Evolutionary conservation across 1,139 yeast genomes (phyloP), one percentile per base, ranked within the genome.

Genomic region (Suhomyces bolitotheri): DNA sequence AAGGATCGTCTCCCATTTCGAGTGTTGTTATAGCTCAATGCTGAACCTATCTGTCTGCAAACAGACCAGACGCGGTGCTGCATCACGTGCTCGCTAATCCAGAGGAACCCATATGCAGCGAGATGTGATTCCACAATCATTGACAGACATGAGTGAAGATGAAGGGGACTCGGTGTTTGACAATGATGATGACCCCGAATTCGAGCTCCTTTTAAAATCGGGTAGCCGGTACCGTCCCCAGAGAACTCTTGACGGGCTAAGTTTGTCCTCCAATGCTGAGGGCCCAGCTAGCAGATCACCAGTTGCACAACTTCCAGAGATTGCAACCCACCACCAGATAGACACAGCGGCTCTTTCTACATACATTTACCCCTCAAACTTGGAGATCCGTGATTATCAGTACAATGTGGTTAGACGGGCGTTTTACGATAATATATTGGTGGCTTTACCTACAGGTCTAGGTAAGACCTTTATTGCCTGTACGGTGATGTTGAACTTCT

Each of bases 401-500:
- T 80, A 73, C 54, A 81, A 81, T 45, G 89, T 92, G 40, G 89
- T 89, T 3, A 67, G 71, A 33, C 73, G 78, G 39, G 82, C 97
- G 0, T 65, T 94, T 32, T 80, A 76, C 51, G 72, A 81, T 44
- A 94, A 94, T 53, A 59, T 83, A 4, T 64, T 94, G 27, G 92
- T 95, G 49, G 96, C 97, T 0, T 73, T 94, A 17, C 99, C 99
- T 0, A 94, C 99, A 0, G 99, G 99, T 47, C 71, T 90, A 57
- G 99, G 99, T 30, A 94, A 94, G 61, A 94, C 99, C 0, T 89
- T 94, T 47, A 89, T 94, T 51, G 97, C 98, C 2, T 81, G 95
- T 27, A 83, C 96, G 0, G 94, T 92, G 19, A 94, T 94, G 88
- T 70, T 90, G 39, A 94, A 94, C 54, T 94, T 76, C 62, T 80